Conservation (phyloP, 192 early-diverging fungal species). For the Linderina pennispora region DNA sequence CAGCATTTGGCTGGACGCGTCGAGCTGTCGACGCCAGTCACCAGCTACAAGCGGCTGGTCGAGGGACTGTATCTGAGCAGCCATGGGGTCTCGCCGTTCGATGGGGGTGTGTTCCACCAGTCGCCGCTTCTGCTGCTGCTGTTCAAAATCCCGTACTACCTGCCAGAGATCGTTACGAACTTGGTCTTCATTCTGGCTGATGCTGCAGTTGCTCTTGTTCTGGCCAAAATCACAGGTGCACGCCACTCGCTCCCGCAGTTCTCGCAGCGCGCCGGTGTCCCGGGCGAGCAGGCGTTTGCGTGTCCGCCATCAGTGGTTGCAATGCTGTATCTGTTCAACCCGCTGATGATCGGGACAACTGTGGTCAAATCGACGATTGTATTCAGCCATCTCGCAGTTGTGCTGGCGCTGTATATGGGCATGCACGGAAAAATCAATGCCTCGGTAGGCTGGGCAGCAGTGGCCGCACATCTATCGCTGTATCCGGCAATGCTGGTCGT, state of each 20-base stretch:
- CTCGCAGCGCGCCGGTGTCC: slow-evolving; percentile 12
- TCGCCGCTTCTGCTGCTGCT: slow-evolving; percentile 74
- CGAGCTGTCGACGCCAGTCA: slow-evolving; percentile 83
- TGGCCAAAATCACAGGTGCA: slow-evolving; percentile 53
- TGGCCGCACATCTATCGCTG: slow-evolving; percentile 79
- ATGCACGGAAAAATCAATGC: slow-evolving; percentile 38
- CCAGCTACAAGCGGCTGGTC: slow-evolving; percentile 76
- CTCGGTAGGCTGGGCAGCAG: slow-evolving; percentile 66
- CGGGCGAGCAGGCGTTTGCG: slow-evolving; percentile 40
- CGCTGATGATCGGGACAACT: slow-evolving; percentile 69
- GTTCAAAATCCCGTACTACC: slow-evolving; percentile 54
- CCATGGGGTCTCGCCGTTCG: slow-evolving; percentile 74
- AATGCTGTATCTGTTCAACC: slow-evolving; percentile 70
- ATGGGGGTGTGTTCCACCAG: slow-evolving; percentile 87
- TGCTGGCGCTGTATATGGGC: slow-evolving; percentile 66
- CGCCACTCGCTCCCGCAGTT: slow-evolving; percentile 8
- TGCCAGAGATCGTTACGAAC: slow-evolving; percentile 50
- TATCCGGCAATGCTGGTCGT: slow-evolving; percentile 82
- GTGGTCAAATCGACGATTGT: slow-evolving; percentile 67
- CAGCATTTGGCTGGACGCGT: slow-evolving; percentile 50
- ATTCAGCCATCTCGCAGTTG: slow-evolving; percentile 71
- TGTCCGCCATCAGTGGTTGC: slow-evolving; percentile 35
- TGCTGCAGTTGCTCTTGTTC: slow-evolving; percentile 52
- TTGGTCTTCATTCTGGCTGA: slow-evolving; percentile 61
- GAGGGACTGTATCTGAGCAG: slow-evolving; percentile 80